phyloP scores from a whole-genome alignment of 495 filamentous ascomycete genomes.

The Rhypophila decipiens region DNA sequence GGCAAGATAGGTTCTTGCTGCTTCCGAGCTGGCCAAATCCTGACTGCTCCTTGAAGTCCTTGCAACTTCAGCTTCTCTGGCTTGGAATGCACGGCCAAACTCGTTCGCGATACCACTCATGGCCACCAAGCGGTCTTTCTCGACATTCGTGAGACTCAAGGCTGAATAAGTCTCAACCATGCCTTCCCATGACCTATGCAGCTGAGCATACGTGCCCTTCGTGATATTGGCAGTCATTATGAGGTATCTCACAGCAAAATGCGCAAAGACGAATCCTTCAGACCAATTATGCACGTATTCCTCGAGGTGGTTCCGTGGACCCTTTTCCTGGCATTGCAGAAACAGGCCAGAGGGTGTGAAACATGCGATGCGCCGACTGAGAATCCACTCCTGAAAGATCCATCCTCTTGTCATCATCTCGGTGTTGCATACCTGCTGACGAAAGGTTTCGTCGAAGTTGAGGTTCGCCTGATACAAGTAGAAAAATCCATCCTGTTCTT shows the following conservation, averaged over 20 bases:
- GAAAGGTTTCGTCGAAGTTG: neutral
- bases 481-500: conserved; percentile 1
- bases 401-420: conserved; percentile 9
- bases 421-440: neutral
- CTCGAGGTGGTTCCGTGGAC: neutral
- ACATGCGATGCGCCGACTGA: conserved; percentile 11
- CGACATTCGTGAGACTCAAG: conserved; percentile 1
- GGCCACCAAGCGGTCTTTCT: conserved; percentile 7
- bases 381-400: conserved; percentile 10
- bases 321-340: neutral
- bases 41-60: neutral
- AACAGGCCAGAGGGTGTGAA: conserved; percentile 2
- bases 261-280: neutral
- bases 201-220: neutral
- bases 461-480: conserved; percentile 2
- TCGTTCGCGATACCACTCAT: conserved; percentile 9
- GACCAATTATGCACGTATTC: neutral
- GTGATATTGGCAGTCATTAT: neutral
- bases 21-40: neutral
- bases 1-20: neutral
- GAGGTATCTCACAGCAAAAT: neutral
- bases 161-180: conserved; percentile 7
- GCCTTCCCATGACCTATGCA: neutral
- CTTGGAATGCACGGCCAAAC: conserved; percentile 2
- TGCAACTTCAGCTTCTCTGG: neutral